Conservation (phyloP, 1,284 basidiomycete species). For the Cryptococcus jaspeensis region DNA sequence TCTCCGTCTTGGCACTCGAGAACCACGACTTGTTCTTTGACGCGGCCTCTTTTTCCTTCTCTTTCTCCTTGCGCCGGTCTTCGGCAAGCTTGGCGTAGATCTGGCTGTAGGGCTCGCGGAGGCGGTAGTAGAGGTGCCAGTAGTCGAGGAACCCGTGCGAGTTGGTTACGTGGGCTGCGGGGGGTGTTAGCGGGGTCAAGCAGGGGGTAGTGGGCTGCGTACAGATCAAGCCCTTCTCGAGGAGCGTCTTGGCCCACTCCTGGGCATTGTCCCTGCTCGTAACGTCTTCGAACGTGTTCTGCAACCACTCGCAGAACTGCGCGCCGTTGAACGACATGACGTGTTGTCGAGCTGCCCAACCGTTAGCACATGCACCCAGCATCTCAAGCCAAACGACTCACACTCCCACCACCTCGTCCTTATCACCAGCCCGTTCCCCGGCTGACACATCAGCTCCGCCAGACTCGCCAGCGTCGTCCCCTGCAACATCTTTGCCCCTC, state of each 20-base stretch:
- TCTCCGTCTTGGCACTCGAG: background rate
- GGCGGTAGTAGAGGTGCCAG: constrained; percentile 81
- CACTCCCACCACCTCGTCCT: constrained; percentile 48
- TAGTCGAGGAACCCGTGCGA: constrained; percentile 74
- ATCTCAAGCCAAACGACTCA: constrained; percentile 18
- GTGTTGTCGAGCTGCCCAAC: constrained; percentile 21
- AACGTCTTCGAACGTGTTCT: constrained; percentile 79
- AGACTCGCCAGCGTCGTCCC: constrained; percentile 42
- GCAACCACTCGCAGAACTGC: constrained; percentile 82
- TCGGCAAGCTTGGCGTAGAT: constrained; percentile 1
- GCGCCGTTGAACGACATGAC: constrained; percentile 77
- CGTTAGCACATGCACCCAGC: background rate
- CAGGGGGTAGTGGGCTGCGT: constrained; percentile 1
- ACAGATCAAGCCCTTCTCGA: constrained; percentile 73
- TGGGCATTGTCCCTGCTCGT: constrained; percentile 71
- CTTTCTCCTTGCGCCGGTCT: constrained; percentile 20
- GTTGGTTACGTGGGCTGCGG: constrained; percentile 66
- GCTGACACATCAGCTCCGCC: constrained; percentile 46
- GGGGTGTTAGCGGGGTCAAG: background rate
- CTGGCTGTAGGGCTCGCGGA: constrained; percentile 66
- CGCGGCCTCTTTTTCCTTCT: constrained; percentile 3
- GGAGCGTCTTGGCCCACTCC: constrained; percentile 72
- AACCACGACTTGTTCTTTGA: constrained; percentile 37
- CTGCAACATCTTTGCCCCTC: constrained; percentile 33
- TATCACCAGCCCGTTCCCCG: constrained; percentile 46